Conservation (phyloP, 495 filamentous ascomycete genomes). For the Podospora bellae-mahoneyi region DNA sequence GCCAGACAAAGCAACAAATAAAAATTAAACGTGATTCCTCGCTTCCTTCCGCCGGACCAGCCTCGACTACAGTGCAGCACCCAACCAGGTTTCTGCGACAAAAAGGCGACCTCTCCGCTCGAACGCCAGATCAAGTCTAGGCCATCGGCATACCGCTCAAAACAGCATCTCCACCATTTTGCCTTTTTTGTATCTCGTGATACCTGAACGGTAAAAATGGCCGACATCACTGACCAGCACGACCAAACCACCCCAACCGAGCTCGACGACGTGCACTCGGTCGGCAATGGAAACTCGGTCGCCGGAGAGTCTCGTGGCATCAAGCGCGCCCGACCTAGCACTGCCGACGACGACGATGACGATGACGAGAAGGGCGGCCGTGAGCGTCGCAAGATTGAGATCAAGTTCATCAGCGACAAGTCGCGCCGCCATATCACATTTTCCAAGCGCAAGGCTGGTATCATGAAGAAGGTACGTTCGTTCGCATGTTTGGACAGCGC, state of each 20-base stretch:
- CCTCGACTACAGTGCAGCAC: slow-evolving; percentile 51
- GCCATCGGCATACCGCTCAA: slow-evolving; percentile 57
- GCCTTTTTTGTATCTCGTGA: slow-evolving; percentile 45
- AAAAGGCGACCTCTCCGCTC: slow-evolving; percentile 50
- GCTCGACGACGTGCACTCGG: slow-evolving; percentile 59
- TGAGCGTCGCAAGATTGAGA: slow-evolving; percentile 99
- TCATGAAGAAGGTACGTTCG: slow-evolving; percentile 98
- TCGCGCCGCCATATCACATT: slow-evolving; percentile 99
- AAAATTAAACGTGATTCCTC: slow-evolving; percentile 43
- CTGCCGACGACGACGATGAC: slow-evolving; percentile 92
- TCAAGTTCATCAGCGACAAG: slow-evolving; percentile 99
- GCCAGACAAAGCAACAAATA: slow-evolving; percentile 40
- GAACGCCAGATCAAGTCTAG: slow-evolving; percentile 57
- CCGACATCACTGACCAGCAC: slow-evolving; percentile 61
- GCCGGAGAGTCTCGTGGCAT: slow-evolving; percentile 70
- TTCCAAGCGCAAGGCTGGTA: slow-evolving; percentile 99
- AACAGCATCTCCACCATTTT: slow-evolving; percentile 55
- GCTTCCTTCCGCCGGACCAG: slow-evolving; percentile 50
- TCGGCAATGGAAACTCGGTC: slow-evolving; percentile 59
- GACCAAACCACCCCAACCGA: slow-evolving; percentile 57
- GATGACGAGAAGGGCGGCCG: slow-evolving; percentile 97
- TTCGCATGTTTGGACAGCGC: slow-evolving; percentile 21
- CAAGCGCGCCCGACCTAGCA: slow-evolving; percentile 82
- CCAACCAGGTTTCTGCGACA: slow-evolving; percentile 54
- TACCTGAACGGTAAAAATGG: slow-evolving; percentile 51